Evolutionary conservation across 2,329 filamentous ascomycete species (phyloP), one percentile per base, ranked within the genome.

Genomic region (Dendrostoma leiphaemia): DNA sequence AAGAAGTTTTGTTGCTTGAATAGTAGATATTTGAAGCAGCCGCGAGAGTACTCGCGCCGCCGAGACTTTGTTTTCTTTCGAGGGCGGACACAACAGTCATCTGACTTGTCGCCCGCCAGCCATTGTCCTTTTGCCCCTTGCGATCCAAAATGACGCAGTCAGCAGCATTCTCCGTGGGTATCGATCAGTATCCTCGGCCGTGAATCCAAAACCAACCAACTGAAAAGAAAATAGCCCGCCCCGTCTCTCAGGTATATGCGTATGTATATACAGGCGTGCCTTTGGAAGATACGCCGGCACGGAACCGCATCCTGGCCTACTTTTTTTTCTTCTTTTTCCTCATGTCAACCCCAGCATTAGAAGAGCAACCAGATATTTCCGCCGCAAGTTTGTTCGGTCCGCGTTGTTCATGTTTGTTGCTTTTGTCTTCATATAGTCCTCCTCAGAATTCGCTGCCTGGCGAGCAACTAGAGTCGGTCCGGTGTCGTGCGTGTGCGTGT

Each of bases 91-190:
- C n/a, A n/a, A n/a, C n/a, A n/a, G n/a, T n/a, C n/a, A n/a, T n/a
- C n/a, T n/a, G n/a, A n/a, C n/a, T n/a, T n/a, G n/a, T n/a, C n/a
- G n/a, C n/a, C n/a, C n/a, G n/a, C n/a, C n/a, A n/a, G n/a, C n/a
- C n/a, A n/a, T n/a, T n/a, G n/a, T n/a, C n/a, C n/a, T n/a, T n/a
- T n/a, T n/a, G n/a, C n/a, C n/a, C n/a, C n/a, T n/a, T n/a, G n/a
- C n/a, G n/a, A n/a, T n/a, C n/a, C n/a, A n/a, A n/a, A n/a, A n/a
- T n/a, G n/a, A n/a, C n/a, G n/a, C n/a, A n/a, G n/a, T n/a, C n/a
- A n/a, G 50, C 44, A 46, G 49, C 17, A 45, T 21, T 17, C 15
- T 47, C 44, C 44, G 19, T 47, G 44, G 44, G 44, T 47, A 47
- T 47, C 44, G 34, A 34, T 24, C 44, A 35, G 28, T 23, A n/a